Base-by-base conservation (phyloP, 1,284 basidiomycete species). In the Boletus smithii region DNA sequence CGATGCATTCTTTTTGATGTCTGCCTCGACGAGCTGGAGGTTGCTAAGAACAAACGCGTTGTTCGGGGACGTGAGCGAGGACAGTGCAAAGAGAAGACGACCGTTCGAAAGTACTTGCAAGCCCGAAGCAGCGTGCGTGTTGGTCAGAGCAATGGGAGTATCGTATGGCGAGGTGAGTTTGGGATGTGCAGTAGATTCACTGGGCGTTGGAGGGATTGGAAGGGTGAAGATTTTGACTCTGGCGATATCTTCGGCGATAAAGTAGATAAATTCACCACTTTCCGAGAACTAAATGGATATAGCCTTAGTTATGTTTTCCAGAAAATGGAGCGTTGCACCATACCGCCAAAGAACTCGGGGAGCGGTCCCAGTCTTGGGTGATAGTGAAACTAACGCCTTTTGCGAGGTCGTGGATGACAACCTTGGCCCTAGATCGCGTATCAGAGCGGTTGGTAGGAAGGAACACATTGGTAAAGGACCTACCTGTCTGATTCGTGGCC, bases 401-500 rank as follows among this genome's bases (percentile, higher is more conserved):
- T 42, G 67, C 65, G 16, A 94, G 67, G 61, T 91, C 88, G 58
- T 85, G 89, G 11, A 94, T 77, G 41, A 92, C 81, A 38, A 94
- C 76, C 59, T 88, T 85, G 6, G 78, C 77, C 49, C 85, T 87
- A 50, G 5, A 33, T 42, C 11, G 18, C 10, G 5, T 8, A 16
- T 42, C 20, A 48, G 36, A 42, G 5, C 34, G 23, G 29, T 17
- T 31, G 23, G 5, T 27, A 17, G 24, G 18, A 42, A 37, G 18
- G 23, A 51, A 24, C 37, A 22, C 31, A 13, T 27, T 20, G 6
- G 26, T 7, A 39, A 38, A 10, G 20, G 20, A 54, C 65, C 26
- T 53, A 81, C 85, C 83, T 77, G 62, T 89, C 88, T 42, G 85
- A 78, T 68, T 97, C 93, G 59, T 94, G 88, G 1, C 92, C 93